Evolutionary conservation across 495 filamentous ascomycete genomes (phyloP).

Genomic region (Annulohypoxylon moriforme): DNA sequence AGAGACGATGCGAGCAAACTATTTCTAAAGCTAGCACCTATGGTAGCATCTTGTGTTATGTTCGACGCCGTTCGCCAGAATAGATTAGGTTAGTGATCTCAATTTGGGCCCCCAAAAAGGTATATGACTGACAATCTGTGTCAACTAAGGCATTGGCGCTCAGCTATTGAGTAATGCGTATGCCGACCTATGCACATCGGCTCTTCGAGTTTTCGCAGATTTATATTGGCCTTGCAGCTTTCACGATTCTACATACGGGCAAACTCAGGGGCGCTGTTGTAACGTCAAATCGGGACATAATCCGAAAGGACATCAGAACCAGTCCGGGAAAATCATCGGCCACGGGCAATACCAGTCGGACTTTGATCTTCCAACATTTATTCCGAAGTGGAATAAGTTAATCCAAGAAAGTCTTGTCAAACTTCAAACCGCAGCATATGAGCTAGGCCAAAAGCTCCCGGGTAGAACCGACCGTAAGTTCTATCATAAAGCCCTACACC

Average conservation of each 20-base stretch:
- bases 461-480: conserved; percentile 3
- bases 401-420: conserved; percentile 1
- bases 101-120: background rate
- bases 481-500: background rate
- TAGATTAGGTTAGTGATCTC: background rate
- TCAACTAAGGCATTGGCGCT: background rate
- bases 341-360: background rate
- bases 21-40: background rate
- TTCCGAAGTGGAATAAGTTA: background rate
- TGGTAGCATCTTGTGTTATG: conserved; percentile 9
- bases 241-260: background rate
- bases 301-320: background rate
- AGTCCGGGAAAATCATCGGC: background rate
- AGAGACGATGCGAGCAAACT: background rate
- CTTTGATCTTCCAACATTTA: background rate
- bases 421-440: background rate
- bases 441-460: background rate
- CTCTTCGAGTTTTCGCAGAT: background rate
- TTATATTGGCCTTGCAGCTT: conserved; percentile 8
- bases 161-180: background rate
- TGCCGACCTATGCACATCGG: background rate
- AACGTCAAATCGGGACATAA: conserved; percentile 4
- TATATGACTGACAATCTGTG: background rate
- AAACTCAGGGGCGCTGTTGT: background rate
- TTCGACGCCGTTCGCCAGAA: conserved; percentile 5